phyloP scores from a whole-genome alignment of 257 asterid species.

The Osmanthus fragrans region DNA sequence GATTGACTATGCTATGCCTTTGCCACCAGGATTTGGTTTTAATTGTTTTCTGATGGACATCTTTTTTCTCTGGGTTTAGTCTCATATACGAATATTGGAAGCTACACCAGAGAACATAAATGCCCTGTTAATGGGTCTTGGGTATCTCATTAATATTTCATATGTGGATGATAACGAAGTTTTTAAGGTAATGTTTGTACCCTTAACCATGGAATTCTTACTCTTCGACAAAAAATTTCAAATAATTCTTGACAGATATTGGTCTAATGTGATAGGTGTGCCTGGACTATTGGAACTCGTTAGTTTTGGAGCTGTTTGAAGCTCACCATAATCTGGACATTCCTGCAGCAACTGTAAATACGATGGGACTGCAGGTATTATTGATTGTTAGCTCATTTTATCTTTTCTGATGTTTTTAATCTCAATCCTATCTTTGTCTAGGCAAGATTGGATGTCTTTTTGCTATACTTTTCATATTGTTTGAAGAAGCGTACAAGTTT shows the following conservation, averaged over 20 bases:
- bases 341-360: conserved; percentile 62
- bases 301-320: conserved; percentile 88
- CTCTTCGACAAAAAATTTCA: neutral
- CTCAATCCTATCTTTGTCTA: neutral
- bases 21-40: conserved; percentile 7
- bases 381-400: neutral
- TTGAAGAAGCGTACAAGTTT: neutral
- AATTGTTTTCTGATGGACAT: conserved; percentile 12
- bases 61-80: conserved; percentile 41
- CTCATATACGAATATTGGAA: conserved; percentile 85
- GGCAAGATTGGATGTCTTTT: conserved; percentile 1
- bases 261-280: conserved; percentile 66
- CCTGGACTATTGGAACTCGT: conserved; percentile 94
- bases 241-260: neutral
- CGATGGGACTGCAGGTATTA: conserved; percentile 87
- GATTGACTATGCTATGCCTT: neutral
- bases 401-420: conserved; percentile 4
- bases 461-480: neutral
- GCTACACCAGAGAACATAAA: conserved; percentile 70
- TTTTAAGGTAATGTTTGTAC: conserved; percentile 66
- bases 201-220: neutral
- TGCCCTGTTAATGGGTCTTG: conserved; percentile 78
- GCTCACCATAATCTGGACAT: conserved; percentile 76
- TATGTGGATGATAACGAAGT: conserved; percentile 98
- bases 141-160: conserved; percentile 81